Evolutionary conservation across 345 rosid species (phyloP).

Genomic region (Chamaenerion angustifolium): DNA sequence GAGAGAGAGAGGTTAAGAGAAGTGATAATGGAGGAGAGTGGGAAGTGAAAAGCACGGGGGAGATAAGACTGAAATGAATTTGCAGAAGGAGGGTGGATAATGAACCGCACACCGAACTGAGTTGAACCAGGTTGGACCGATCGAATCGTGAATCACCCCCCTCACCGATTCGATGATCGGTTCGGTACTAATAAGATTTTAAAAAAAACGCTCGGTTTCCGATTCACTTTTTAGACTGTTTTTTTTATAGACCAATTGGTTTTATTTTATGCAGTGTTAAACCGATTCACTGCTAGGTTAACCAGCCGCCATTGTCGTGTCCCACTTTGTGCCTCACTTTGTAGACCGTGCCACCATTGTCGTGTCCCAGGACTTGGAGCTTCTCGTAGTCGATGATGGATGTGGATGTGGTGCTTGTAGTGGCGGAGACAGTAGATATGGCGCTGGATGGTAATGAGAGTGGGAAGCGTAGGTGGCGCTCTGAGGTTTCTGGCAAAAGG

Average conservation of each 20-base stretch:
- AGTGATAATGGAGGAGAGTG: constrained; percentile 4
- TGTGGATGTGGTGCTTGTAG: constrained; percentile 1
- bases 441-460: constrained; percentile 31
- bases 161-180: too few species aligned
- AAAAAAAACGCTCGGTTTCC: too few species aligned
- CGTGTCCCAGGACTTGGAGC: constrained; percentile 59
- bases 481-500: constrained; percentile 37
- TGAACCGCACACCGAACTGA: too few species aligned
- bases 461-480: constrained; percentile 37
- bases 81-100: constrained; percentile 6
- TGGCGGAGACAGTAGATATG: too few species aligned
- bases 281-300: too few species aligned
- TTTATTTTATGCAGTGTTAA: too few species aligned
- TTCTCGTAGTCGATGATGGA: constrained; percentile 41
- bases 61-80: too few species aligned
- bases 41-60: constrained; percentile 5
- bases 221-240: too few species aligned
- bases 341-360: constrained; percentile 78
- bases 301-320: too few species aligned
- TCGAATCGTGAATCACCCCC: too few species aligned
- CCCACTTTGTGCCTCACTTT: constrained; percentile 54
- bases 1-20: background rate
- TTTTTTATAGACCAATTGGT: too few species aligned
- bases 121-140: background rate
- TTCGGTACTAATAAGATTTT: too few species aligned